Evolutionary conservation across 371 early-diverging fungal genomes (phyloP), one percentile per base, ranked within the genome.

Genomic region (Smittium mucronatum): DNA sequence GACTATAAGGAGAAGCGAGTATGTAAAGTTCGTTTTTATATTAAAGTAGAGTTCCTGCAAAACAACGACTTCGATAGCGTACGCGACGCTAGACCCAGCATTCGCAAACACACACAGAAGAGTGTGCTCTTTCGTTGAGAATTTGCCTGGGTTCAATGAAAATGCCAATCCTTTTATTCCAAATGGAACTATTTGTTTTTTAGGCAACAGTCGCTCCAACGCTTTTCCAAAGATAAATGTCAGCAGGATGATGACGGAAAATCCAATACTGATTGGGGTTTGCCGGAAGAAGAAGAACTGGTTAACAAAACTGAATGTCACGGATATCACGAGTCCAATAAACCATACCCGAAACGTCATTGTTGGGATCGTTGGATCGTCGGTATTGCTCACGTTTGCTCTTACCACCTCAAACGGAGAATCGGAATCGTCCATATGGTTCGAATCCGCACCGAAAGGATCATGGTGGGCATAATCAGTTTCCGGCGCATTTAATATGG

Each of bases 111-210:
- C 82, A 26, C 84, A 84, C 59, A 92, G 86, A 34, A 93, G 75
- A 29, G 87, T 89, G 70, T 93, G 94, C 77, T 94, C 94, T 76
- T 94, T 94, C 74, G 90, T 84, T 65, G 85, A 85, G 76, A 94
- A 94, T 0, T 88, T 87, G 28, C 93, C 92, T 1, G 94, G 92
- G 64, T 92, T 92, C 70, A 84, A 81, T 5, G 80, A 64, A 76
- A 77, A 86, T 76, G 47, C 80, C 80, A 71, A 80, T 32, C 72
- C 47, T 15, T 61, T 34, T 25, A 68, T 60, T 2, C 69, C 77
- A 72, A 72, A 80, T 26, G 71, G 72, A n/a, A 29, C 57, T 63
- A 76, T 69, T 17, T 26, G 16, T 29, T 71, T 69, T 26, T 31
- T 74, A 17, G 79, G 79, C 31, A 79, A 64, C 11, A 30, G 31